These are phyloP conservation scores for Leccinum olivaceopallidum DNA, from an alignment of 768 basidiomycete genomes.

Conservation along the genomic window DNA sequence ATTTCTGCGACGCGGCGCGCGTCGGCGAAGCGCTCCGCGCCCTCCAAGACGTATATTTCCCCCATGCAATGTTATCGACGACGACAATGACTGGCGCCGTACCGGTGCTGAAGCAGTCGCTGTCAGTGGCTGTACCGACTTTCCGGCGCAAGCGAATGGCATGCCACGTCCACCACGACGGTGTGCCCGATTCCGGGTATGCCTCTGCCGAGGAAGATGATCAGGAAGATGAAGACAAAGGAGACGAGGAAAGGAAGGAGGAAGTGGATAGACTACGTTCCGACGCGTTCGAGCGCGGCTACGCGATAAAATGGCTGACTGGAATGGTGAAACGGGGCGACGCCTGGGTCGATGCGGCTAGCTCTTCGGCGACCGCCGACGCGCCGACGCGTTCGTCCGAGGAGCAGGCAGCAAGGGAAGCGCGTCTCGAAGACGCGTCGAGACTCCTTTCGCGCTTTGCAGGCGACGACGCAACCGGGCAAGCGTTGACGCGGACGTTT, in stretches of 20 bases:
- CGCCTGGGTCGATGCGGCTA: conserved; percentile 39
- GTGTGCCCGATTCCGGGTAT: conserved; percentile 73
- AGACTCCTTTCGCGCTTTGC: conserved; percentile 55
- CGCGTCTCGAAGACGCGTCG: conserved; percentile 57
- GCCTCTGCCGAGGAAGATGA: conserved; percentile 71
- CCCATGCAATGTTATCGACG: conserved; percentile 25
- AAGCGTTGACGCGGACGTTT: conserved; percentile 52
- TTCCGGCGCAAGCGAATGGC: conserved; percentile 26
- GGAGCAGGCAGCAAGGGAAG: conserved; percentile 41
- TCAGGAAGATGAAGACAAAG: conserved; percentile 31
- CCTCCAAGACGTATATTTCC: conserved; percentile 55
- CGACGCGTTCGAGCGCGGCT: conserved; percentile 67
- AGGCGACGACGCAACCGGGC: conserved; percentile 41
- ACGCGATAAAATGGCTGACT: conserved; percentile 74
- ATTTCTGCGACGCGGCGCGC: conserved; percentile 34
- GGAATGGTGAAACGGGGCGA: conserved; percentile 64
- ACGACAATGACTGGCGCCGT: not conserved
- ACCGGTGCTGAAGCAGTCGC: conserved; percentile 21
- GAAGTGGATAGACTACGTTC: conserved; percentile 50
- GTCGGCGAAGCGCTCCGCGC: conserved; percentile 44
- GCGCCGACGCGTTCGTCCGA: conserved; percentile 20
- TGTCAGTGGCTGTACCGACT: conserved; percentile 19
- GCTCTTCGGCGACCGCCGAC: conserved; percentile 11
- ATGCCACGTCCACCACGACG: conserved; percentile 38
- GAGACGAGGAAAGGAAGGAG: conserved; percentile 21